A percentile compares a stretch with the other conserved stretches of the same genome.
These are phyloP conservation scores for Colletotrichum sp. DNA, from an alignment of 2,329 filamentous ascomycete species.

Conservation along the genomic window DNA sequence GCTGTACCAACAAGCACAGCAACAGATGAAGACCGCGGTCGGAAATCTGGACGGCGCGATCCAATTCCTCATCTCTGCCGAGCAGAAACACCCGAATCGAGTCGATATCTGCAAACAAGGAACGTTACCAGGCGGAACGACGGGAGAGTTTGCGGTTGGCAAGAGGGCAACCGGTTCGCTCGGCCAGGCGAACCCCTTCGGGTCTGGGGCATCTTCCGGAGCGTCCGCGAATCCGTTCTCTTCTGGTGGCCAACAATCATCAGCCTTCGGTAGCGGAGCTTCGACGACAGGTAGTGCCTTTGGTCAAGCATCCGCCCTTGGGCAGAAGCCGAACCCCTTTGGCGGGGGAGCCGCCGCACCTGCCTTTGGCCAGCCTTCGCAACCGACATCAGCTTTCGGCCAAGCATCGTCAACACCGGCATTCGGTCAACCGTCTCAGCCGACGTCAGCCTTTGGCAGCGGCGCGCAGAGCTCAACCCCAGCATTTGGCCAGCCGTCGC, in stretches of 20 bases:
- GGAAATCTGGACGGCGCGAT: slow-evolving; percentile 75
- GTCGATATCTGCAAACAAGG: slow-evolving; percentile 63
- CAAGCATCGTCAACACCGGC: slow-evolving; percentile 36
- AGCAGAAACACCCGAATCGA: slow-evolving; percentile 77
- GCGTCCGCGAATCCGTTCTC: slow-evolving; percentile 17
- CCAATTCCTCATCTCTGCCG: slow-evolving; percentile 69
- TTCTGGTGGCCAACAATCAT: not conserved
- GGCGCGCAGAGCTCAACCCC: slow-evolving; percentile 35
- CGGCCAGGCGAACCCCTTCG: slow-evolving; percentile 34
- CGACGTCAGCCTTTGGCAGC: slow-evolving; percentile 35
- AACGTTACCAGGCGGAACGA: slow-evolving; percentile 44
- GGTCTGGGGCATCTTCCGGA: slow-evolving; percentile 30
- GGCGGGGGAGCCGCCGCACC: slow-evolving; percentile 24
- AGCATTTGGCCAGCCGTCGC: slow-evolving; percentile 42
- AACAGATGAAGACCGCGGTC: slow-evolving; percentile 75
- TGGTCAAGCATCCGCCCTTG: slow-evolving; percentile 42
- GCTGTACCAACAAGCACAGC: slow-evolving; percentile 67
- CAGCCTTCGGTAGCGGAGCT: not conserved
- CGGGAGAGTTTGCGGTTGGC: slow-evolving; percentile 49
- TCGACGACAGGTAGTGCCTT: slow-evolving; percentile 39
- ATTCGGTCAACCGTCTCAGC: slow-evolving; percentile 26
- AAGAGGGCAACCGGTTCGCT: slow-evolving; percentile 33
- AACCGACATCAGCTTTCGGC: slow-evolving; percentile 37
- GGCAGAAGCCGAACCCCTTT: slow-evolving; percentile 32
- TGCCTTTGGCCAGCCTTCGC: slow-evolving; percentile 45